phyloP scores from a whole-genome alignment of 2,329 filamentous ascomycete species.

The Calonectria hawksworthii region DNA sequence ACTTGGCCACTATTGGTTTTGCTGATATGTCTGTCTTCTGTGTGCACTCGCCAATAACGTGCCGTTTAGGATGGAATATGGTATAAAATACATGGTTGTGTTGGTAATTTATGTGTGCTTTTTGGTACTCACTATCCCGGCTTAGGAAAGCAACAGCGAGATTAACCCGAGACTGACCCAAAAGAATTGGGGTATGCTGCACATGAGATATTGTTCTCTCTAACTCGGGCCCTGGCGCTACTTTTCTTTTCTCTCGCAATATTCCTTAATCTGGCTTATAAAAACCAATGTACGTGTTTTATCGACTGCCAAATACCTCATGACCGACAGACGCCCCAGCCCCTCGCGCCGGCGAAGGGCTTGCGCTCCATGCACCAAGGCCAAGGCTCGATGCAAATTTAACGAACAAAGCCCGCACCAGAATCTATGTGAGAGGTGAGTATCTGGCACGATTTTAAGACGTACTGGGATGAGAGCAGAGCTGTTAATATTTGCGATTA shows the following conservation, averaged over 20 bases:
- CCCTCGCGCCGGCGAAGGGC: constrained; percentile 48
- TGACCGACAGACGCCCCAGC: constrained; percentile 39
- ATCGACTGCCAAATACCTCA: background rate
- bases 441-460: background rate
- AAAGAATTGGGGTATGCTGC: background rate
- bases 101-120: background rate
- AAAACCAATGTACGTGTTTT: background rate
- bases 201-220: no score
- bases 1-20: background rate
- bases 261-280: background rate
- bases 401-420: constrained; percentile 36
- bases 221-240: background rate
- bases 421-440: constrained; percentile 48
- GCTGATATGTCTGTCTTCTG: background rate
- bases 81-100: background rate
- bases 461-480: background rate
- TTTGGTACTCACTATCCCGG: background rate
- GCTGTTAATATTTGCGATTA: background rate
- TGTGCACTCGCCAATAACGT: background rate
- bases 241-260: background rate
- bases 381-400: constrained; percentile 49
- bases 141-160: background rate
- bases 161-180: background rate
- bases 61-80: background rate
- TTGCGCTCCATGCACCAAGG: constrained; percentile 47